Conservation (phyloP, 202 grass and related monocot species). For the Zizania palustris region DNA sequence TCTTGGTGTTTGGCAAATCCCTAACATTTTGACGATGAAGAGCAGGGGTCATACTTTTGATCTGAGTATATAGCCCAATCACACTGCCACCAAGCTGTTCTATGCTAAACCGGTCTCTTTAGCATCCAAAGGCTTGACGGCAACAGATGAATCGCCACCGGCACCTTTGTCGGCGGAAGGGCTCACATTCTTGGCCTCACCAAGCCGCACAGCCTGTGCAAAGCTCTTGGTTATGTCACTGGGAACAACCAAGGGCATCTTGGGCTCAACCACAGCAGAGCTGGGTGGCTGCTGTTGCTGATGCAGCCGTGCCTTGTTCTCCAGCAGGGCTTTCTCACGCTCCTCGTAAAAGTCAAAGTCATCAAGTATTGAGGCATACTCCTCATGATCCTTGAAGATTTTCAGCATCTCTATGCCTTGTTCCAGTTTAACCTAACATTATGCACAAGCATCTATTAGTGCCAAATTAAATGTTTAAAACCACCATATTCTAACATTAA, state of each 20-base stretch:
- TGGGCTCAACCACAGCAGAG: conserved; percentile 49
- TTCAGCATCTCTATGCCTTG: conserved; percentile 87
- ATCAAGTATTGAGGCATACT: conserved; percentile 73
- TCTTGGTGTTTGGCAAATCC: conserved; percentile 29
- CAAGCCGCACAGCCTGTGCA: conserved; percentile 64
- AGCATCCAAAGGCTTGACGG: conserved; percentile 48
- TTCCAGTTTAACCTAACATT: conserved; percentile 83
- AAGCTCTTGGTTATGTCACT: conserved; percentile 68
- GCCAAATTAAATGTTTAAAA: conserved; percentile 10
- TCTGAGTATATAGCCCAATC: conserved; percentile 14
- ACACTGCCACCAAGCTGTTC: neutral
- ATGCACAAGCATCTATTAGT: neutral
- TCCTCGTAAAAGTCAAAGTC: conserved; percentile 94
- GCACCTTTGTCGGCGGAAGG: conserved; percentile 39
- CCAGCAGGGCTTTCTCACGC: conserved; percentile 81
- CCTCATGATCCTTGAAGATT: conserved; percentile 83
- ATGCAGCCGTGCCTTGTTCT: conserved; percentile 68
- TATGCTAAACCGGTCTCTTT: conserved; percentile 46
- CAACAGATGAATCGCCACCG: conserved; percentile 34
- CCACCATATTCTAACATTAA: neutral
- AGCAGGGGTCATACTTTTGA: conserved; percentile 7
- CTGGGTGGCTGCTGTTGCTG: conserved; percentile 53
- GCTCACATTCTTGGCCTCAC: conserved; percentile 49
- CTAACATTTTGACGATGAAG: conserved; percentile 36
- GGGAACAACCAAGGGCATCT: conserved; percentile 48